Base-by-base conservation (phyloP, 2,329 filamentous ascomycete species). In the Talaromyces verruculosus region DNA sequence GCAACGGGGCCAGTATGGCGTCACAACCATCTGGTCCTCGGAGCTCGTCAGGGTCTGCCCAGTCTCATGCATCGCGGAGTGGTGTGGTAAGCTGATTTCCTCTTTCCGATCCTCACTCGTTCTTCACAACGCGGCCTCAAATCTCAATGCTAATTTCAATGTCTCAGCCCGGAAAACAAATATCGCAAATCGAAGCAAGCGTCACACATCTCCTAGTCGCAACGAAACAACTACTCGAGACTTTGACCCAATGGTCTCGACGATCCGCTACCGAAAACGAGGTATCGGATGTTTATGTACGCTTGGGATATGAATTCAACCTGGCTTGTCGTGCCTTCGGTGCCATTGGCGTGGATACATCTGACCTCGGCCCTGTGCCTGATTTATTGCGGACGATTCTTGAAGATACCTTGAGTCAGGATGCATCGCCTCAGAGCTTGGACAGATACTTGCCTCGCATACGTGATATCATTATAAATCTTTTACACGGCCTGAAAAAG, bases 111-210 rank as follows among this genome's bases (percentile, higher is more conserved):
- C 15, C 22, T 4, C 41, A 61, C 33, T 7, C 19, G 19, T 51
- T 17, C 41, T 45, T n/a, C 2, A 30, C 11, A 2, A 45, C 5
- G 10, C 6, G 22, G 10, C 5, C 6, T 37, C 59, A 47, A 22
- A 39, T 47, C 22, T 64, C 22, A n/a, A 59, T 53, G 37, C 37
- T 66, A 45, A 57, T 15, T 39, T 49, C 63, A 63, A 67, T 65
- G 37, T 43, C 51, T 35, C 57, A 91, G 89, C 83, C 88, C 79
- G 82, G 88, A 82, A 83, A 91, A 83, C 84, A 92, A 71, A 86
- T 99, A 71, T 97, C 94, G 62, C 94, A 97, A 79, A 99, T 99
- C 79, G 95, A 99, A 83, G 98, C 97, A 83, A 97, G 93, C 77
- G 95, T 99, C 69, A 97, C 94, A 11, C 95, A 99, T 77, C 90